Percentiles rank a stretch among this genome's conserved stretches.
Conservation (phyloP, 306 rosid genomes). For the Dicorynia guianensis region DNA sequence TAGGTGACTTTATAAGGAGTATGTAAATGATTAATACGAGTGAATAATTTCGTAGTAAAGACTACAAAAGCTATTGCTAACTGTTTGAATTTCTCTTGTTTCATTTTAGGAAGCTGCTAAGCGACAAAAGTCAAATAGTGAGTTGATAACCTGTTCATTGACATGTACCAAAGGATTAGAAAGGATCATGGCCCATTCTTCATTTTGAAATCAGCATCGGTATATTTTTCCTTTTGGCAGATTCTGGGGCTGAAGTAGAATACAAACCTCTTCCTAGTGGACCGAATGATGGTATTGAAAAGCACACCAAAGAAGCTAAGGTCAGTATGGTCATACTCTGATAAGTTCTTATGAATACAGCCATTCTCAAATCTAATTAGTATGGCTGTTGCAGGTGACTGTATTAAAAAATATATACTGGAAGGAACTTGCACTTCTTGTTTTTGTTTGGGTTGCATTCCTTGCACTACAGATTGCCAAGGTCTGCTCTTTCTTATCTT, state of each 20-base stretch:
- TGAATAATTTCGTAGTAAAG: background rate
- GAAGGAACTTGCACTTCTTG: constrained; percentile 76
- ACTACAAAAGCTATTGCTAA: constrained; percentile 26
- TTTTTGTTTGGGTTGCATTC: constrained; percentile 73
- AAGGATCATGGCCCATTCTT: background rate
- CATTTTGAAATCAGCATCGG: constrained; percentile 9
- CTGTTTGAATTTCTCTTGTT: constrained; percentile 20
- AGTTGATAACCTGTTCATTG: constrained; percentile 35
- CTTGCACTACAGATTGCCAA: constrained; percentile 64
- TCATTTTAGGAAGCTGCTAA: constrained; percentile 62
- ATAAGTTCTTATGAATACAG: background rate
- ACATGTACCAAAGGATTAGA: background rate
- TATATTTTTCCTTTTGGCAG: constrained; percentile 37
- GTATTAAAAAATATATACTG: constrained; percentile 61
- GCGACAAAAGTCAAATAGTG: constrained; percentile 56
- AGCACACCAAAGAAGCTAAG: constrained; percentile 40
- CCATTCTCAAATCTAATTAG: constrained; percentile 37
- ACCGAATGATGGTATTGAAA: constrained; percentile 33
- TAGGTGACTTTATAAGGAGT: background rate
- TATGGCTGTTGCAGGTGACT: constrained; percentile 48
- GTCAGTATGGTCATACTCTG: constrained; percentile 36
- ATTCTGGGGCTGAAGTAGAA: constrained; percentile 47
- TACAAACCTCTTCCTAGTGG: constrained; percentile 70
- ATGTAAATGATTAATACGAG: background rate
- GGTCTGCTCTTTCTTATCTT: constrained; percentile 45